Evolutionary conservation across 129 eudicot genomes (phyloP).

Genomic region (Saussurea involucrata): DNA sequence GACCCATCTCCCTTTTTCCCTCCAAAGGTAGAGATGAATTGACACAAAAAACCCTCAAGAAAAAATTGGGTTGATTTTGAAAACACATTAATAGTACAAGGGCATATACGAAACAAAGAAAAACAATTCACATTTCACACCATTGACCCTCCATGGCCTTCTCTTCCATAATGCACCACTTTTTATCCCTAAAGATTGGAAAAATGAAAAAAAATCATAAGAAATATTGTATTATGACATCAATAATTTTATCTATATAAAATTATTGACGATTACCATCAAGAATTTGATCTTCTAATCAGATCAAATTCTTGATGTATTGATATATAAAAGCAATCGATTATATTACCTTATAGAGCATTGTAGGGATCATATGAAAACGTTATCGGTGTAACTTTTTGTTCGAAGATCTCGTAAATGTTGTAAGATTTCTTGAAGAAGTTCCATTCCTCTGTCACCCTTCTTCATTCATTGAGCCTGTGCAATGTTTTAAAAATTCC

Average conservation of each 20-base stretch:
- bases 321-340: neutral
- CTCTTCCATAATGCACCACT: conserved; percentile 7
- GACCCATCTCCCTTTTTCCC: conserved; percentile 15
- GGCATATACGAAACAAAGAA: conserved; percentile 5
- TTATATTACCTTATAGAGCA: neutral
- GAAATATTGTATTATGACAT: neutral
- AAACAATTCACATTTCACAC: conserved; percentile 8
- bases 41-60: conserved; percentile 17
- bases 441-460: conserved; percentile 48
- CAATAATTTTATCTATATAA: neutral
- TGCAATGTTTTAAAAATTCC: conserved; percentile 53
- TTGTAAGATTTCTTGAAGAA: conserved; percentile 52
- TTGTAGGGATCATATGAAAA: neutral
- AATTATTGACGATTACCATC: neutral
- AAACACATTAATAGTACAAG: conserved; percentile 17
- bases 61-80: conserved; percentile 10
- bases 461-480: conserved; percentile 46
- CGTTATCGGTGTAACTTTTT: conserved; percentile 18
- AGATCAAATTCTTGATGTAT: neutral
- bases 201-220: neutral
- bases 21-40: conserved; percentile 18
- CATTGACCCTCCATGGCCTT: conserved; percentile 9
- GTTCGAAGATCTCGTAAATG: conserved; percentile 38
- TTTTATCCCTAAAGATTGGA: conserved; percentile 12
- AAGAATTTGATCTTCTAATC: neutral